phyloP scores from a whole-genome alignment of 257 asterid genomes.

The Ilex asprella region DNA sequence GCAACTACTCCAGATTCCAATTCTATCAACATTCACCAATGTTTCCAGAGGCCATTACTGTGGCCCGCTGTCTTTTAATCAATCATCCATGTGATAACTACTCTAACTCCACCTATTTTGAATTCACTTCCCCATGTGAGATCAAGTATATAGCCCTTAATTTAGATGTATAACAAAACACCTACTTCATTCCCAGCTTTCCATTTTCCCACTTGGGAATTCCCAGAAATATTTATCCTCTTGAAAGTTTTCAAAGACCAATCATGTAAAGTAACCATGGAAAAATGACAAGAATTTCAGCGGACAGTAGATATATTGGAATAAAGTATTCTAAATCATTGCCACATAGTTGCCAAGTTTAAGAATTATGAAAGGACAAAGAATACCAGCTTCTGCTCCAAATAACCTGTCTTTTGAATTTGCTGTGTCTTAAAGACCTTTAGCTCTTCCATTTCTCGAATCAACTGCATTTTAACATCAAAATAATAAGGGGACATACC shows the following conservation, averaged over 20 bases:
- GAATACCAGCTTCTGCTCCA: constrained; percentile 64
- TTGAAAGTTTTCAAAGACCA: no score
- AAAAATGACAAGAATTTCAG: no score
- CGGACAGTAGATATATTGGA: no score
- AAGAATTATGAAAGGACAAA: background rate
- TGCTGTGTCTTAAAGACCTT: constrained; percentile 42
- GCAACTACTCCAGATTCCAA: background rate
- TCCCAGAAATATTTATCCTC: no score
- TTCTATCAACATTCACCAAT: background rate
- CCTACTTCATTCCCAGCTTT: no score
- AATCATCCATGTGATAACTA: background rate
- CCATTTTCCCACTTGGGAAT: no score
- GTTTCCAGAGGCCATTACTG: background rate
- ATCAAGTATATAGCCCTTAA: no score
- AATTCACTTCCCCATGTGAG: background rate
- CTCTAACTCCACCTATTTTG: background rate
- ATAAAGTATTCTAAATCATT: no score
- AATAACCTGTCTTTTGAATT: constrained; percentile 29
- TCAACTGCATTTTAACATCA: constrained; percentile 37
- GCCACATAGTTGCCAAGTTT: no score
- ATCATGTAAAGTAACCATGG: no score
- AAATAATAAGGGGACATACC: constrained; percentile 1
- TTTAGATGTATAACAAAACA: no score
- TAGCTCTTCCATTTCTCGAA: constrained; percentile 44
- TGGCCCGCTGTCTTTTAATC: background rate